Evolutionary conservation across 352 stramenopile genomes (phyloP), one percentile per base, ranked within the genome.

Genomic region (Globisporangium iwayamae): DNA sequence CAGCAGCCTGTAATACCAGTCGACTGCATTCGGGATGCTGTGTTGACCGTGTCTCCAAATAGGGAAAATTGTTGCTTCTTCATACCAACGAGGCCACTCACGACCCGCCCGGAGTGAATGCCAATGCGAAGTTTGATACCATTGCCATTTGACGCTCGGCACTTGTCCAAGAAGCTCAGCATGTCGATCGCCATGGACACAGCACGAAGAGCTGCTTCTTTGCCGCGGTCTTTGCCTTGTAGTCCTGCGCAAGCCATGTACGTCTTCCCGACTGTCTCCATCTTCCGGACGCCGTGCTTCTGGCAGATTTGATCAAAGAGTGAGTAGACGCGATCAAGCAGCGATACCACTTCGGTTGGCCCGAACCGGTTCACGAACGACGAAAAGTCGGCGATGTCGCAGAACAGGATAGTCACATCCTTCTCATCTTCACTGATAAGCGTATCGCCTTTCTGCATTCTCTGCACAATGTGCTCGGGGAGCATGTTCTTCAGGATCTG

Each of bases 21-120:
- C 5, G 86, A 96, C 62, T 98, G 89, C 92, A 96, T 97, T 2
- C 91, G 79, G 4, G 82, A 90, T 4, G 89, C 76, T 0, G 89
- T 97, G 66, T 97, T 98, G 3, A 97, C 90, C 0, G 94, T 96
- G 62, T 98, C 94, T 7, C 94, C 92, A 75, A 98, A 98, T 8
- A 98, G 71, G 10, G 87, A 96, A 67, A 97, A 98, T 32, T 95
- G 85, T 48, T 94, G 90, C 69, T 97, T 98, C 62, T 96, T 94
- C 72, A 94, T 90, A 0, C 92, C 92, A 0, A 98, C 89, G 0
- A 98, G 73, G 14, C 86, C 84, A 30, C 81, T 92, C 25, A 98
- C 90, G 20, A 97, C 82, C 22, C 90, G 79, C 10, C 93, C 94
- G 7, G 84, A 94, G 62, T 98, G 89, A 48, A 98, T 80, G 1